phyloP scores from a whole-genome alignment of 2,329 filamentous ascomycete genomes.

The Rasamsonia emersonii region DNA sequence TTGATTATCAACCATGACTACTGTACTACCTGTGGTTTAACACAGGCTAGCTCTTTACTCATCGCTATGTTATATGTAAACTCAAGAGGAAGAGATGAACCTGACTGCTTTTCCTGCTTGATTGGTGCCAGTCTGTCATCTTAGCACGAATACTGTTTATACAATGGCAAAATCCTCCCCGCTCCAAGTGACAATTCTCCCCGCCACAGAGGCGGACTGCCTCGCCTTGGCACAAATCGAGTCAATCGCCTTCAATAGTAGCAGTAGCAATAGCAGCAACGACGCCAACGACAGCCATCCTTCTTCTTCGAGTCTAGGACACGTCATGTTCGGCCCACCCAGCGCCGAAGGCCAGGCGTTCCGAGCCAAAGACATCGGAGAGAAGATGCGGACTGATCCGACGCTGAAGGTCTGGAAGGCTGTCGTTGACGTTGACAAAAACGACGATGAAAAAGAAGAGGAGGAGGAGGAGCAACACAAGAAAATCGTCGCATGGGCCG shows the following conservation, averaged over 20 bases:
- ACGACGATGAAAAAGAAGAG: neutral
- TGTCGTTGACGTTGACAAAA: neutral
- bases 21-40: too few relatives aligned
- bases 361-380: neutral
- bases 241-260: slow-evolving; percentile 1
- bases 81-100: too few relatives aligned
- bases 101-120: neutral
- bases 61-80: too few relatives aligned
- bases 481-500: slow-evolving; percentile 4
- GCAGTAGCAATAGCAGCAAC: neutral
- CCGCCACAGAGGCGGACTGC: slow-evolving; percentile 3
- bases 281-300: neutral
- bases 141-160: too few relatives aligned
- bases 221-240: slow-evolving; percentile 5
- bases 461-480: too few relatives aligned
- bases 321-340: slow-evolving; percentile 7
- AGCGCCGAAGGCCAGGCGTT: slow-evolving; percentile 1
- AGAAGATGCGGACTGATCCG: neutral
- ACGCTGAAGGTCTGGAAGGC: slow-evolving; percentile 5
- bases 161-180: too few relatives aligned
- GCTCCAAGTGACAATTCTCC: slow-evolving; percentile 3
- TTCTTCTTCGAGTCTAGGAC: neutral
- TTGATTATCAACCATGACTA: too few relatives aligned
- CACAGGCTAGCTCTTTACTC: too few relatives aligned
- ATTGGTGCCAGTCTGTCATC: too few relatives aligned